phyloP scores from a whole-genome alignment of 306 rosid genomes.

The Fagus sylvatica region DNA sequence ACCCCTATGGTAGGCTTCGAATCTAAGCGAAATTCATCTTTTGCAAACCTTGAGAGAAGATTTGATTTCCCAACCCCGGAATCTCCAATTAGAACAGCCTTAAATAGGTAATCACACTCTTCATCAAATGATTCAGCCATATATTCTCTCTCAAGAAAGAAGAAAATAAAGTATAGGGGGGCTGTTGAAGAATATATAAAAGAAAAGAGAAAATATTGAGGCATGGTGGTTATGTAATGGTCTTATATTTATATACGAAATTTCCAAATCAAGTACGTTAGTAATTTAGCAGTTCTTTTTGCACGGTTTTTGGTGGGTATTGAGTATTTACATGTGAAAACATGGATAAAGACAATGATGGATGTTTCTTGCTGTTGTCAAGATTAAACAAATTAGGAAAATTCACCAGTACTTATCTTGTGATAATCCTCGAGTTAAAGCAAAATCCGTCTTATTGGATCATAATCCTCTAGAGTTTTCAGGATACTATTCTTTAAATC shows the following conservation, averaged over 20 bases:
- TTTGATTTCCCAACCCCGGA: constrained; percentile 95
- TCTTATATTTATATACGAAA: constrained; percentile 27
- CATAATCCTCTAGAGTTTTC: too few species aligned
- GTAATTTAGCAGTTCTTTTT: constrained; percentile 17
- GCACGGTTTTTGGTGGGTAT: constrained; percentile 32
- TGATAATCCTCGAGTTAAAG: neutral
- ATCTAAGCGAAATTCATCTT: constrained; percentile 70
- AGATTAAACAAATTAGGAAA: neutral
- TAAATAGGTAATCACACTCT: constrained; percentile 86
- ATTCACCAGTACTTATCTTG: neutral
- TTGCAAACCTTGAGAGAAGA: constrained; percentile 76
- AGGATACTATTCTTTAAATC: too few species aligned
- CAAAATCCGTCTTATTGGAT: too few species aligned
- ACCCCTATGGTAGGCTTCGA: constrained; percentile 94
- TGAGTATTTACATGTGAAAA: constrained; percentile 48
- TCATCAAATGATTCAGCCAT: constrained; percentile 80
- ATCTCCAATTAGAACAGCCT: constrained; percentile 79
- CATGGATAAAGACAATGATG: constrained; percentile 46
- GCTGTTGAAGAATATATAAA: neutral
- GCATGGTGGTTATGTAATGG: constrained; percentile 24
- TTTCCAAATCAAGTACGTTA: neutral
- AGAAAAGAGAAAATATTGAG: constrained; percentile 3
- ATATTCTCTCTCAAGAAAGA: constrained; percentile 5
- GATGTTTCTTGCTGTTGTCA: constrained; percentile 23
- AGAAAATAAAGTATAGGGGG: neutral